Percentiles rank a stretch among this genome's conserved stretches.
Conservation (phyloP, 768 basidiomycete genomes). For the Rhizopogon rudus region DNA sequence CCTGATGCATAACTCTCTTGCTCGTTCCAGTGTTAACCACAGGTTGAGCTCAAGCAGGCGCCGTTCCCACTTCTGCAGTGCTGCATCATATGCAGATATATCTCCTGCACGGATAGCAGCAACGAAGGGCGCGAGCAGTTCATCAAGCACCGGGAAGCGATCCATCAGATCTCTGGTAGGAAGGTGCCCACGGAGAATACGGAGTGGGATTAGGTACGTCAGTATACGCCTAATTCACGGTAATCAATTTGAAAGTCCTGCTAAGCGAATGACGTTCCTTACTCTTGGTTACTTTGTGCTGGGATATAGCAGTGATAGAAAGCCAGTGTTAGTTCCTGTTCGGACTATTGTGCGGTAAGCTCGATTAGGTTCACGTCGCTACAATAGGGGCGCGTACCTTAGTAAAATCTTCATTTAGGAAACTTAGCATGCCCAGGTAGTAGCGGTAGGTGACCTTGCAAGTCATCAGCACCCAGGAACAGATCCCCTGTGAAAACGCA, state of each 20-base stretch:
- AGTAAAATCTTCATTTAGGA: slow-evolving; percentile 86
- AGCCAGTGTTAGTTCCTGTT: slow-evolving; percentile 81
- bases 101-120: slow-evolving; percentile 73
- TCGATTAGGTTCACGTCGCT: neutral
- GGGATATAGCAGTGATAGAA: slow-evolving; percentile 76
- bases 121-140: slow-evolving; percentile 79
- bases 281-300: slow-evolving; percentile 82
- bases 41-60: slow-evolving; percentile 82
- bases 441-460: slow-evolving; percentile 87
- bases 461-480: slow-evolving; percentile 14
- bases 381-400: slow-evolving; percentile 45
- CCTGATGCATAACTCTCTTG: slow-evolving; percentile 81
- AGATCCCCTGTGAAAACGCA: slow-evolving; percentile 26
- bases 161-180: slow-evolving; percentile 68
- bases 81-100: slow-evolving; percentile 72
- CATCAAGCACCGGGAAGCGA: slow-evolving; percentile 66
- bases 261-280: slow-evolving; percentile 17
- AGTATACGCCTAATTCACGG: slow-evolving; percentile 66
- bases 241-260: neutral
- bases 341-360: slow-evolving; percentile 48
- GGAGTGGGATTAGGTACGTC: slow-evolving; percentile 85
- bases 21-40: slow-evolving; percentile 84
- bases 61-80: slow-evolving; percentile 66
- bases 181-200: slow-evolving; percentile 81
- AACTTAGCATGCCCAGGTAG: slow-evolving; percentile 92